phyloP scores from a whole-genome alignment of 2,329 filamentous ascomycete species.

The Talaromyces sp. region DNA sequence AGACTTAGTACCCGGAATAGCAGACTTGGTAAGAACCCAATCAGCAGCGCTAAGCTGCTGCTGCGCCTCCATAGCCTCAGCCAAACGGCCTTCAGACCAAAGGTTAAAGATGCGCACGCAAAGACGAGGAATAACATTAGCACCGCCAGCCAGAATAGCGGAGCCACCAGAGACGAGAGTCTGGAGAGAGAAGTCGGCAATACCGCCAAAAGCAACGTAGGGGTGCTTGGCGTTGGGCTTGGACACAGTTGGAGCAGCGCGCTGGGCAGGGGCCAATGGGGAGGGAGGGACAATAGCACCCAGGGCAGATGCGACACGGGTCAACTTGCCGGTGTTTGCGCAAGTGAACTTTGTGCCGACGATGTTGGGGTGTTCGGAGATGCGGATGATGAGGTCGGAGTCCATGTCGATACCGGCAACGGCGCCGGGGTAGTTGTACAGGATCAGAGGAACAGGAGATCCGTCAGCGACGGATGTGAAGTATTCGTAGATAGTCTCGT shows the following conservation, averaged over 20 bases:
- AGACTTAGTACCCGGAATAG: conserved; percentile 82
- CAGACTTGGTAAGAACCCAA: conserved; percentile 81
- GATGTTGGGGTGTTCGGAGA: conserved; percentile 80
- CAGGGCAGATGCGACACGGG: conserved; percentile 73
- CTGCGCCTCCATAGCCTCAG: conserved; percentile 76
- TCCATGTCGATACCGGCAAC: conserved; percentile 88
- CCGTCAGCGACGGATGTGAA: conserved; percentile 74
- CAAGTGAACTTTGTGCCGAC: conserved; percentile 90
- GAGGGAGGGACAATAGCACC: conserved; percentile 67
- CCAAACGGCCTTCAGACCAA: conserved; percentile 71
- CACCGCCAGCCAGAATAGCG: conserved; percentile 83
- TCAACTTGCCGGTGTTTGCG: conserved; percentile 86
- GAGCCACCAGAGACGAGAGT: conserved; percentile 78
- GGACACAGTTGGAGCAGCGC: conserved; percentile 27
- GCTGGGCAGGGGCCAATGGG: conserved; percentile 32
- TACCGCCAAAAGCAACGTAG: conserved; percentile 87
- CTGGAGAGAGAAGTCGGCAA: conserved; percentile 85
- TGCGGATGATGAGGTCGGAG: conserved; percentile 79
- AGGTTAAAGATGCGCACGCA: conserved; percentile 81
- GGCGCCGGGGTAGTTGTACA: conserved; percentile 91
- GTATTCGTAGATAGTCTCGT: conserved; percentile 72
- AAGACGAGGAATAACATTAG: conserved; percentile 83
- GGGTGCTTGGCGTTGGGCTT: conserved; percentile 38
- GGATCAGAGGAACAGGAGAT: conserved; percentile 74
- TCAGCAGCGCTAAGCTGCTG: conserved; percentile 75